Evolutionary conservation across 2,329 filamentous ascomycete species (phyloP), one percentile per base, ranked within the genome.

Genomic region (Hypocreales sp.): DNA sequence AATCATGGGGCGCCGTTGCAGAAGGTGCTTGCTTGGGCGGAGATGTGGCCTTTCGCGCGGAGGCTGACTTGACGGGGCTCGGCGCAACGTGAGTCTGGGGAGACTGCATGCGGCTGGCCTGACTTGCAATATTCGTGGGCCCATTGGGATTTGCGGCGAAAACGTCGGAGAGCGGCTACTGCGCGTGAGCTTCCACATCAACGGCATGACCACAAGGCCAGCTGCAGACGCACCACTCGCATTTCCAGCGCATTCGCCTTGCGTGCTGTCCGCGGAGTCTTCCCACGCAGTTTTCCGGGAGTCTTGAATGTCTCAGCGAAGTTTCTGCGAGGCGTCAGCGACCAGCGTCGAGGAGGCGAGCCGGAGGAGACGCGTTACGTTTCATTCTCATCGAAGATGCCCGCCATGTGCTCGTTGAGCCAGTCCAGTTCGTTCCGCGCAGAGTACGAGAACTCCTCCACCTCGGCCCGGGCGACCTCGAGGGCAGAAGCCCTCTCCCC

Each of bases 401-500:
- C 83, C 26, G 73, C 72, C 87, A 98, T 94, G 52, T 98, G 90
- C 57, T 95, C 90, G 46, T 98, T 95, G 42, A 98, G 63, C 90
- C 90, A 98, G 49, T 95, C 86, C 45, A 95, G 61, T 51, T 98
- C 90, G 55, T 95, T 92, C 32, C 81, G 73, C 35, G 82, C 86
- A 17, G 84, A 83, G 56, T 81, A 95, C 23, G 80, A 72, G 46
- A 95, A 92, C 56, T 98, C 92, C 40, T 95, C 87, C 29, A 81
- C 69, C 51, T 95, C 90, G 30, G 83, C 70, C 25, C 78, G 66
- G 11, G 79, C 68, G 36, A 94, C 74, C 38, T 80, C 69, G 29
- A 73, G 60, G 10, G 82, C 76, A 44, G 86, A 79, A 23, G 76
- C 67, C 41, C 86, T 72, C 60, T 98, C 90, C 39, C 82, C 75